Evolutionary conservation across 768 basidiomycete species (phyloP).

Genomic region (Agaricus sinodeliciosus): DNA sequence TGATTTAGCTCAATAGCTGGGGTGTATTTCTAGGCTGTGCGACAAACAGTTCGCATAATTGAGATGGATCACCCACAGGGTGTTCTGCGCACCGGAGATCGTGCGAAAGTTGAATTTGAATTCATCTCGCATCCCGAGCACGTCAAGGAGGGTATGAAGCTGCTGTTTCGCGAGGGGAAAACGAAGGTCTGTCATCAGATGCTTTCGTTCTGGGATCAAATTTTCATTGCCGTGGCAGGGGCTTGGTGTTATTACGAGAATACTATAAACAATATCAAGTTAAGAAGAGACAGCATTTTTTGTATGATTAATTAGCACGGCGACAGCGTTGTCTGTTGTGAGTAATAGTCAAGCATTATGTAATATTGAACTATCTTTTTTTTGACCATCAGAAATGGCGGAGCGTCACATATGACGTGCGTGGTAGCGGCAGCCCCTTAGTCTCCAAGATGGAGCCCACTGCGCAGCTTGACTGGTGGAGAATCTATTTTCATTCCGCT

Average conservation of each 20-base stretch:
- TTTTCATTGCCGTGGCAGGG: constrained; percentile 37
- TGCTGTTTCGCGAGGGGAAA: constrained; percentile 92
- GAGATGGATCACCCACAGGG: constrained; percentile 87
- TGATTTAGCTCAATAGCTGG: constrained; percentile 1
- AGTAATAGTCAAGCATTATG: neutral
- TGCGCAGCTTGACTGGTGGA: neutral
- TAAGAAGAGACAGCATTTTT: neutral
- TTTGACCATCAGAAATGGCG: neutral
- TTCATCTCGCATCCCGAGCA: constrained; percentile 91
- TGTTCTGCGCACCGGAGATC: constrained; percentile 88
- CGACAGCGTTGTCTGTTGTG: constrained; percentile 1
- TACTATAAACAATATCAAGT: constrained; percentile 25
- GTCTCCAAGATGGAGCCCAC: neutral
- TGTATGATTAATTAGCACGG: neutral
- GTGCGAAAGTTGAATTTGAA: constrained; percentile 91
- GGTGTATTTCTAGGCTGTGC: constrained; percentile 51
- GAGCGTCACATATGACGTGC: neutral
- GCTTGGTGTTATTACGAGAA: constrained; percentile 66
- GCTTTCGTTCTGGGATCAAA: neutral
- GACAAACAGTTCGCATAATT: constrained; percentile 90
- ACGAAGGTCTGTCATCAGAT: constrained; percentile 61
- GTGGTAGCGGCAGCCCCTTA: too few species aligned
- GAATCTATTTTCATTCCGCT: neutral
- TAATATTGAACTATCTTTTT: neutral
- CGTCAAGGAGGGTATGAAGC: constrained; percentile 88